phyloP scores from a whole-genome alignment of 129 eudicot genomes.

The Gnaphalium uliginosum region DNA sequence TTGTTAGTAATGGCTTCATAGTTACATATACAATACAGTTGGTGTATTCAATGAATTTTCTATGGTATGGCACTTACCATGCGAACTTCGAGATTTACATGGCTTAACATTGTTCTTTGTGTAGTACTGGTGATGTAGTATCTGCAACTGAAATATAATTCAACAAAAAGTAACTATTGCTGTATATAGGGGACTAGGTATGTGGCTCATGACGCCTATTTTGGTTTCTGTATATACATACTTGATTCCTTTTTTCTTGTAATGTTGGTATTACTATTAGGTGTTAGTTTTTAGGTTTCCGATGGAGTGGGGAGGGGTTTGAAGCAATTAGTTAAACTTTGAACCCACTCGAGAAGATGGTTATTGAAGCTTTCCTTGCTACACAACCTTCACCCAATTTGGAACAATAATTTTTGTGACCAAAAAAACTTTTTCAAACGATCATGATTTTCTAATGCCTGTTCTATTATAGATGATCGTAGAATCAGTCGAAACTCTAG shows the following conservation, averaged over 20 bases:
- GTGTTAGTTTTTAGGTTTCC: no score
- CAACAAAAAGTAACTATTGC: background rate
- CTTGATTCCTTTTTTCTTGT: no score
- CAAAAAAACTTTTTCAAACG: background rate
- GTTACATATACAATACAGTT: background rate
- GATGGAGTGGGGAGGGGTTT: background rate
- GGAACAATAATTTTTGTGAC: background rate
- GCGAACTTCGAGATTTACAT: background rate
- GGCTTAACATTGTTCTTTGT: background rate
- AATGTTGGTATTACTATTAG: no score
- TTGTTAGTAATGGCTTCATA: background rate
- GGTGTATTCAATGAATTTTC: background rate
- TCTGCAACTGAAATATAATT: background rate
- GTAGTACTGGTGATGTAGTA: background rate
- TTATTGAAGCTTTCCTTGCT: background rate
- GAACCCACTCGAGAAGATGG: background rate
- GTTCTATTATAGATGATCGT: background rate
- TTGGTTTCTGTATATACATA: no score
- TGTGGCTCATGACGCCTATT: no score
- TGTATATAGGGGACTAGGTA: background rate
- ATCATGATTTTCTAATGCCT: background rate
- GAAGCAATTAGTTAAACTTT: background rate
- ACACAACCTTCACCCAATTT: background rate
- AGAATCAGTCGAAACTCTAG: background rate
- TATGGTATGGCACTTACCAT: background rate